phyloP scores from a whole-genome alignment of 371 early-diverging fungal genomes.

The Rhizopus delemar region DNA sequence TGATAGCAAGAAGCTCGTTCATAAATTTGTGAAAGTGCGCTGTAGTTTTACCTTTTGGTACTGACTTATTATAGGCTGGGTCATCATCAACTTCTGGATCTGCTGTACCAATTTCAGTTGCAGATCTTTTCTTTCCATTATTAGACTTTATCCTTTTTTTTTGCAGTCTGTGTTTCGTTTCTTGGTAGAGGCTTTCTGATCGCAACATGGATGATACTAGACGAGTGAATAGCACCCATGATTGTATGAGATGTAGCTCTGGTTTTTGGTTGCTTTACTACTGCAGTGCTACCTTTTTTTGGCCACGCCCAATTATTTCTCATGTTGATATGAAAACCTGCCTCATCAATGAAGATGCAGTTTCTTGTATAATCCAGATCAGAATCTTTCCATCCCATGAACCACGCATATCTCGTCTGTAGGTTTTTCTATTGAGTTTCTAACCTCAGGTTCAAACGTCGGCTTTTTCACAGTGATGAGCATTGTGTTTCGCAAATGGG shows the following conservation, averaged over 20 bases:
- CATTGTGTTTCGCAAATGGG: constrained; percentile 12
- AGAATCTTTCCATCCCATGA: background rate
- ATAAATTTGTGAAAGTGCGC: constrained; percentile 17
- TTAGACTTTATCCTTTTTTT: constrained; percentile 13
- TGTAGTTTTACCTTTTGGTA: constrained; percentile 15
- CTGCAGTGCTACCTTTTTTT: too few species aligned
- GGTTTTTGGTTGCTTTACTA: too few species aligned
- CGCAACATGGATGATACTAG: too few species aligned
- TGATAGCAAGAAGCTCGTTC: constrained; percentile 15
- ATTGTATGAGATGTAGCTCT: too few species aligned
- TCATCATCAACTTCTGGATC: constrained; percentile 12
- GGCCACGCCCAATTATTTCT: too few species aligned
- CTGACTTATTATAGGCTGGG: constrained; percentile 10
- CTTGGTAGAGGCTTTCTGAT: too few species aligned
- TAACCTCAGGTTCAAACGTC: constrained; percentile 7
- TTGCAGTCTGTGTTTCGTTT: too few species aligned
- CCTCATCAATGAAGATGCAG: too few species aligned
- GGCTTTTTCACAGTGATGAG: constrained; percentile 3
- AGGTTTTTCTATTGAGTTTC: constrained; percentile 9
- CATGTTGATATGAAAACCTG: too few species aligned
- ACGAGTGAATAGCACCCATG: too few species aligned
- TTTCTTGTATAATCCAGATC: too few species aligned
- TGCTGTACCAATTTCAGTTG: constrained; percentile 9
- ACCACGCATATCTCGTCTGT: constrained; percentile 10
- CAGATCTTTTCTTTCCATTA: constrained; percentile 15